A percentile compares a stretch with the other conserved stretches of the same genome.
Evolutionary conservation across 345 rosid genomes (phyloP).

Genomic region (Capsella bursapastoris): DNA sequence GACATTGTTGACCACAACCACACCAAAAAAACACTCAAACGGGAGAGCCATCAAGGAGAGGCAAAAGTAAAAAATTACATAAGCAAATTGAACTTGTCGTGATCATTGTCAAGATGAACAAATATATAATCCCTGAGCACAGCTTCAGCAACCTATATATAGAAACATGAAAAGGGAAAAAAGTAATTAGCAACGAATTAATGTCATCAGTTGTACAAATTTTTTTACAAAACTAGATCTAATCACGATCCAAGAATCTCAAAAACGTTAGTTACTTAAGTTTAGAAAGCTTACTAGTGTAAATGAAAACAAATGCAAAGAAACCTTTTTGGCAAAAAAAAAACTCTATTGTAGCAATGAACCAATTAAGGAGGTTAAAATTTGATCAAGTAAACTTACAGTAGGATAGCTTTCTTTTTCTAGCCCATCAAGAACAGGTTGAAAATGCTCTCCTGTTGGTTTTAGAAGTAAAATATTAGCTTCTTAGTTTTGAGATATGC

Average conservation of each 20-base stretch:
- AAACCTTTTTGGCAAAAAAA: neutral
- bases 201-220: conserved; percentile 14
- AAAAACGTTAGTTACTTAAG: neutral
- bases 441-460: conserved; percentile 78
- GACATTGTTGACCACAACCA: conserved; percentile 29
- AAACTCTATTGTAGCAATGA: neutral
- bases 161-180: conserved; percentile 17
- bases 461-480: conserved; percentile 31
- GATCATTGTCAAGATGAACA: conserved; percentile 77
- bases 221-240: conserved; percentile 4
- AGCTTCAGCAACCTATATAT: conserved; percentile 74
- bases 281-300: conserved; percentile 12
- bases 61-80: conserved; percentile 56
- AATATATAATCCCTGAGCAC: conserved; percentile 71
- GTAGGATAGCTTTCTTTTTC: conserved; percentile 55
- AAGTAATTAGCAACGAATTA: neutral
- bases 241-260: neutral
- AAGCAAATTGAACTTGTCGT: conserved; percentile 94
- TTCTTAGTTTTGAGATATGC: conserved; percentile 6
- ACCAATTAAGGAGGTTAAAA: conserved; percentile 24
- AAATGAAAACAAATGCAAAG: conserved; percentile 7
- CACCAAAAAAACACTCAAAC: conserved; percentile 11
- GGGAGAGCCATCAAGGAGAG: conserved; percentile 5
- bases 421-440: conserved; percentile 65
- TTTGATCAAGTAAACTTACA: conserved; percentile 52